phyloP scores from a whole-genome alignment of 768 basidiomycete genomes.

The Pholiota conissans region DNA sequence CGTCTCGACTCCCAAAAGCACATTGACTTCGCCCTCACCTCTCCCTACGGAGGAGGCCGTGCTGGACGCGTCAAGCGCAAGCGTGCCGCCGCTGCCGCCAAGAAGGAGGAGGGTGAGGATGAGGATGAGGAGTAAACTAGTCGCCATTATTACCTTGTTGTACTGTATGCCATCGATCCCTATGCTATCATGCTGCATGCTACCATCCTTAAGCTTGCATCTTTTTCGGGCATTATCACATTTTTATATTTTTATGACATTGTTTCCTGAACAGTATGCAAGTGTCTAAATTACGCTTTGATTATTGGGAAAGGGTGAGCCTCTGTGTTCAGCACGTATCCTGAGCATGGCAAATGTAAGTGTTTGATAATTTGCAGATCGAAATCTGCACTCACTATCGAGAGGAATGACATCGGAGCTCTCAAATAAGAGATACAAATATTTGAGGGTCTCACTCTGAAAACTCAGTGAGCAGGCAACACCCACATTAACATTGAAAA shows the following conservation, averaged over 20 bases:
- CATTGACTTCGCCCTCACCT: constrained; percentile 98
- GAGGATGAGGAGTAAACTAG: constrained; percentile 77
- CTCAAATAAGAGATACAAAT: constrained; percentile 85
- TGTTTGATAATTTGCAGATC: not conserved
- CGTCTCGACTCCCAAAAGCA: constrained; percentile 99
- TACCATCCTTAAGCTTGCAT: too few species aligned
- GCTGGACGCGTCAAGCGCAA: constrained; percentile 98
- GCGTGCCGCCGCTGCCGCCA: constrained; percentile 90
- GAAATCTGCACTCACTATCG: constrained; percentile 52
- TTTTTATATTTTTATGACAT: not conserved
- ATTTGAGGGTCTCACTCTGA: constrained; percentile 89
- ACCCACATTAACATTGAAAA: constrained; percentile 6
- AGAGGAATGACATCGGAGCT: constrained; percentile 73
- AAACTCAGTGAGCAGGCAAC: not conserved
- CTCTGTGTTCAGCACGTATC: constrained; percentile 93
- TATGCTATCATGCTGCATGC: constrained; percentile 24
- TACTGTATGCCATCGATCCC: constrained; percentile 24
- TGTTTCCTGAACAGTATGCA: not conserved
- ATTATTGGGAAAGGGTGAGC: constrained; percentile 65
- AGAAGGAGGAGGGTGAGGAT: constrained; percentile 87
- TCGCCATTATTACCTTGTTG: constrained; percentile 17
- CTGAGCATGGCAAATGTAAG: constrained; percentile 32
- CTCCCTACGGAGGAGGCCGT: constrained; percentile 94
- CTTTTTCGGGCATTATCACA: not conserved
- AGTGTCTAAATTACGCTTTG: constrained; percentile 10